phyloP scores from a whole-genome alignment of 2,329 filamentous ascomycete genomes.

The Monilinia vaccinii-corymbosi region DNA sequence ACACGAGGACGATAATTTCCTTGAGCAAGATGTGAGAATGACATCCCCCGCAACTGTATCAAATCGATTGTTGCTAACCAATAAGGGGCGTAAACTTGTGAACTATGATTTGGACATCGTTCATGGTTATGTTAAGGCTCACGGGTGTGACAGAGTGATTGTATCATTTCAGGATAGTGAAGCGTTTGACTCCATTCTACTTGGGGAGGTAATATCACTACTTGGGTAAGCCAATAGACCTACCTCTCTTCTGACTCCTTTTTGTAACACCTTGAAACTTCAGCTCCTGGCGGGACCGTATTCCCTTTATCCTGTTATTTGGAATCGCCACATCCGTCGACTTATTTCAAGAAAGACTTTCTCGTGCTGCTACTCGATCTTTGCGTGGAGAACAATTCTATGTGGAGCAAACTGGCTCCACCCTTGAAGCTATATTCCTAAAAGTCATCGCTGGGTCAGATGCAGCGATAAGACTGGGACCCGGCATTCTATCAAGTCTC shows the following conservation, averaged over 20 bases:
- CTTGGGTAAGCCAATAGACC: constrained; percentile 45
- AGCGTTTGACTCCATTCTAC: constrained; percentile 63
- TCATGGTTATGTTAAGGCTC: constrained; percentile 46
- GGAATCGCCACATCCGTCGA: constrained; percentile 77
- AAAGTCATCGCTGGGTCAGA: constrained; percentile 51
- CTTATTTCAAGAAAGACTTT: constrained; percentile 64
- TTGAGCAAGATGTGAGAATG: constrained; percentile 39
- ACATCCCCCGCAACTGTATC: neutral
- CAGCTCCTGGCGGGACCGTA: constrained; percentile 61
- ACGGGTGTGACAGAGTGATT: constrained; percentile 50
- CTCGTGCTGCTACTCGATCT: constrained; percentile 57
- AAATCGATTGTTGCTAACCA: constrained; percentile 8
- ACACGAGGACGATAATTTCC: constrained; percentile 42
- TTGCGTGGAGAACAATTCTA: constrained; percentile 68
- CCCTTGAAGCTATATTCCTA: constrained; percentile 64
- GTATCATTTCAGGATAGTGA: constrained; percentile 75
- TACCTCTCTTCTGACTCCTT: neutral
- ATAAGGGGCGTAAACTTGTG: constrained; percentile 54
- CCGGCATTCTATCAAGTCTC: constrained; percentile 51
- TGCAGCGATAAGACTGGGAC: constrained; percentile 52
- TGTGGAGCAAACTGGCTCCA: constrained; percentile 61
- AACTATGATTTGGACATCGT: constrained; percentile 73
- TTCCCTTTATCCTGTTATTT: constrained; percentile 69
- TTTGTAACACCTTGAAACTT: constrained; percentile 5
- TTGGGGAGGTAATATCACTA: constrained; percentile 62